Evolutionary conservation across 2,329 filamentous ascomycete genomes (phyloP).

Genomic region (Colletotrichum musicola): DNA sequence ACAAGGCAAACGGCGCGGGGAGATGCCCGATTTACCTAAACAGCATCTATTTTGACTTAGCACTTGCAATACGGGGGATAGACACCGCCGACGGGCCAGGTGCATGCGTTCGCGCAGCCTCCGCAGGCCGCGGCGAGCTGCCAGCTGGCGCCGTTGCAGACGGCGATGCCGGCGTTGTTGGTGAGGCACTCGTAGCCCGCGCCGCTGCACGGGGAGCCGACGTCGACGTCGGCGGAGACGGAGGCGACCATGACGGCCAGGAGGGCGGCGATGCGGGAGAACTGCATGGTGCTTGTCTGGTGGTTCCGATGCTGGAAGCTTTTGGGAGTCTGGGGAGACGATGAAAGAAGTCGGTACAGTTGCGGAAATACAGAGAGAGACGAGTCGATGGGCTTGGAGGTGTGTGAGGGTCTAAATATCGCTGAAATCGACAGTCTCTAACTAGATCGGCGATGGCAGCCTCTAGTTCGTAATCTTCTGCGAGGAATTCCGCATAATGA

Average conservation of each 20-base stretch:
- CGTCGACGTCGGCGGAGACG: background rate
- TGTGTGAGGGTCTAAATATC: too few relatives aligned
- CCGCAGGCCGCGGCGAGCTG: slow-evolving; percentile 12
- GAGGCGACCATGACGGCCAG: background rate
- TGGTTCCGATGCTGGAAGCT: too few relatives aligned
- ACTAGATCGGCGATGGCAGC: too few relatives aligned
- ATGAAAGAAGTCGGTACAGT: too few relatives aligned
- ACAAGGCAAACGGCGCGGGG: too few relatives aligned
- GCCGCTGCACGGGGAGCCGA: slow-evolving; percentile 11
- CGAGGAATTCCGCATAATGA: too few relatives aligned
- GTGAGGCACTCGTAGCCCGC: slow-evolving; percentile 10
- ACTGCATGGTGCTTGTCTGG: background rate
- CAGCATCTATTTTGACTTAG: background rate
- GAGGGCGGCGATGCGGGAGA: background rate
- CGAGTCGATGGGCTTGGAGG: too few relatives aligned
- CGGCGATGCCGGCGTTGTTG: background rate
- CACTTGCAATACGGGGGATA: slow-evolving; percentile 8
- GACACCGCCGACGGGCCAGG: background rate
- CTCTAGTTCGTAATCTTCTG: too few relatives aligned
- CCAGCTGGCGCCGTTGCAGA: slow-evolving; percentile 9
- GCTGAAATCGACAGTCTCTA: too few relatives aligned
- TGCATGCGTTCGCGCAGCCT: background rate
- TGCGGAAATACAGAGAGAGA: too few relatives aligned
- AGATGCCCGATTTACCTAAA: background rate
- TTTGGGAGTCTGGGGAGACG: too few relatives aligned